A percentile compares a stretch with the other conserved stretches of the same genome.
Conservation (phyloP, 768 basidiomycete species). For the Strobilomyces confusus region DNA sequence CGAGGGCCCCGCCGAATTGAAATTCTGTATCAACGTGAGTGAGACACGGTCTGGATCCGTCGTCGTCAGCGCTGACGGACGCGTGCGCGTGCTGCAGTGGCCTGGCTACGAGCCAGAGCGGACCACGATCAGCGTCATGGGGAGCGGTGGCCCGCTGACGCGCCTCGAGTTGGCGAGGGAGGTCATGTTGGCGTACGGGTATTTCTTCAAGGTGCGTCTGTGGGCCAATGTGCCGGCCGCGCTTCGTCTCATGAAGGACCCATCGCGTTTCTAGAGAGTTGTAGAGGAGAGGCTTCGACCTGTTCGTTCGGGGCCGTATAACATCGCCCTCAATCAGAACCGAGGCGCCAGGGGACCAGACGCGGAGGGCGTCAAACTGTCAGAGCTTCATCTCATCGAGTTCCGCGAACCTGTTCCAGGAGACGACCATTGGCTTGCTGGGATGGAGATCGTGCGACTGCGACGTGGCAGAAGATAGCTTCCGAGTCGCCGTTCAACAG, state of each 20-base stretch:
- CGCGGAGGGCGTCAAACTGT: not conserved
- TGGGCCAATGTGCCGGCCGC: too few relatives aligned
- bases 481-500: too few relatives aligned
- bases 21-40: not conserved
- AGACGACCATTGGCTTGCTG: not conserved
- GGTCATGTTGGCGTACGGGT: not conserved
- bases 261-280: constrained; percentile 1
- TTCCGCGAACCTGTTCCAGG: not conserved
- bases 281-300: not conserved
- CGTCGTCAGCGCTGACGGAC: not conserved
- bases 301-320: not conserved
- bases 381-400: constrained; percentile 3
- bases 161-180: not conserved
- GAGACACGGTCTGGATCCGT: not conserved
- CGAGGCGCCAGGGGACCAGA: not conserved
- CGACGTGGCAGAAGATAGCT: not conserved
- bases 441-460: not conserved
- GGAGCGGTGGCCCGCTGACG: not conserved
- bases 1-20: not conserved
- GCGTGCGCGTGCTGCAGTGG: not conserved
- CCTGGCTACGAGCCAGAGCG: not conserved
- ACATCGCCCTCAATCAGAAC: constrained; percentile 3
- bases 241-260: not conserved
- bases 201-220: not conserved
- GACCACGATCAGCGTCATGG: not conserved